Conservation (phyloP, 371 early-diverging fungal species). For the Circinella umbellata region DNA sequence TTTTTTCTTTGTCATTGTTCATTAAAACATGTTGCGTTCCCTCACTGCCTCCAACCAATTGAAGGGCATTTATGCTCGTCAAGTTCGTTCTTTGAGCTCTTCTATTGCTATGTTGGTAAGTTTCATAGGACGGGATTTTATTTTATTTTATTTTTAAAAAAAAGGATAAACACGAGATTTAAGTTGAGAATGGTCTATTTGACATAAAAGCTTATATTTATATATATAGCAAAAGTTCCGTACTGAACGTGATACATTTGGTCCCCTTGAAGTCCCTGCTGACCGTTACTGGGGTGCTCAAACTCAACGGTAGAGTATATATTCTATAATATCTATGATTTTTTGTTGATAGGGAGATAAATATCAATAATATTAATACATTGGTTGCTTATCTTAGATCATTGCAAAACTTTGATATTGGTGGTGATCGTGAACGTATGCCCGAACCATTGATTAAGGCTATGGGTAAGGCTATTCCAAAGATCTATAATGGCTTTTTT, state of each 20-base stretch:
- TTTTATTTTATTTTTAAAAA: background rate
- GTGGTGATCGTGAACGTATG: constrained; percentile 90
- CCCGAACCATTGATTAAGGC: constrained; percentile 92
- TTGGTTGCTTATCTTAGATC: constrained; percentile 46
- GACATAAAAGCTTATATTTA: background rate
- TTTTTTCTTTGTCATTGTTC: constrained; percentile 4
- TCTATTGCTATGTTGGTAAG: constrained; percentile 29
- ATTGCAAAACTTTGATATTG: constrained; percentile 95
- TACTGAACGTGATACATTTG: constrained; percentile 92
- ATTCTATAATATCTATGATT: background rate
- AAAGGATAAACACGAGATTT: background rate
- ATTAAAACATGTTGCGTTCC: constrained; percentile 32
- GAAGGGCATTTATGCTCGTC: constrained; percentile 26
- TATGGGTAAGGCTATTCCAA: constrained; percentile 60
- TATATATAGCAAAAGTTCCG: constrained; percentile 67
- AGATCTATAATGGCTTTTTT: too few relatives aligned
- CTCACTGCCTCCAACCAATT: constrained; percentile 28
- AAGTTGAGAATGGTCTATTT: background rate
- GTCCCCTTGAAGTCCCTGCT: constrained; percentile 90
- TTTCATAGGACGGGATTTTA: background rate
- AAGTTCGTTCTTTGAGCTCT: constrained; percentile 29
- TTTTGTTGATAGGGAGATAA: too few relatives aligned
- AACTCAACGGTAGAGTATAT: constrained; percentile 81
- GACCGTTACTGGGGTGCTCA: constrained; percentile 97
- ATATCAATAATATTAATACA: too few relatives aligned